Evolutionary conservation across 768 basidiomycete genomes (phyloP), one percentile per base, ranked within the genome.

Genomic region (Strobilomyces dryophilus): DNA sequence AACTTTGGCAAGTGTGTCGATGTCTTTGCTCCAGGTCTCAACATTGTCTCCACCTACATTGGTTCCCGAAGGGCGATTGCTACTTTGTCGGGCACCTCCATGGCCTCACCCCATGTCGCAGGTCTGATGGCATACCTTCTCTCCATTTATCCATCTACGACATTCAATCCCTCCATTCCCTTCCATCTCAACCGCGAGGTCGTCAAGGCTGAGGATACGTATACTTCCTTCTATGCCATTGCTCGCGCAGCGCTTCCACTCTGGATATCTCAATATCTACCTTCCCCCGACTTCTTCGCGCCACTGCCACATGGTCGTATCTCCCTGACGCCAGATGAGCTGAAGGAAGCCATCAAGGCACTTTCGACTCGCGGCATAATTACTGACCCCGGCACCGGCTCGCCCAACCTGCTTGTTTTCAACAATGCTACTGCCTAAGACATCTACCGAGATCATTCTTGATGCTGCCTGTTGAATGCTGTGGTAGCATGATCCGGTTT

Each of bases 41-140:
- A 92, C 77, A 95, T 98, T 67, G 75, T 88, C 3, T 95, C 90
- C 35, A 95, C 91, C 49, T 97, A 83, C 76, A 92, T 79, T 54
- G 84, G 84, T 31, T 78, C 81, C 54, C 69, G 66, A 53, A 65
- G 56, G 5, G 81, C 89, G n/a, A 77, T 76, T 45, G 82, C 84
- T 61, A 89, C 85, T 9, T 81, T 97, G 60, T 92, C 90, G 1
- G 92, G 92, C 40, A 94, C 92, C 8, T 92, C 89, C 15, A 97
- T 97, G 93, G 94, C 95, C 14, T 90, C 90, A 8, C 95, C 95
- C 43, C 94, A 95, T 74, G 84, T 82, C 40, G 89, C 90, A 52
- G 95, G 95, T 60, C 73, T 97, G 49, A 74, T 92, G 47, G 95
- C 95, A 12, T 98, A 98, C 79, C 79, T 93, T 57, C 81, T 98